Conservation (phyloP, 2,329 filamentous ascomycete genomes). For the Diaporthe sp. region DNA sequence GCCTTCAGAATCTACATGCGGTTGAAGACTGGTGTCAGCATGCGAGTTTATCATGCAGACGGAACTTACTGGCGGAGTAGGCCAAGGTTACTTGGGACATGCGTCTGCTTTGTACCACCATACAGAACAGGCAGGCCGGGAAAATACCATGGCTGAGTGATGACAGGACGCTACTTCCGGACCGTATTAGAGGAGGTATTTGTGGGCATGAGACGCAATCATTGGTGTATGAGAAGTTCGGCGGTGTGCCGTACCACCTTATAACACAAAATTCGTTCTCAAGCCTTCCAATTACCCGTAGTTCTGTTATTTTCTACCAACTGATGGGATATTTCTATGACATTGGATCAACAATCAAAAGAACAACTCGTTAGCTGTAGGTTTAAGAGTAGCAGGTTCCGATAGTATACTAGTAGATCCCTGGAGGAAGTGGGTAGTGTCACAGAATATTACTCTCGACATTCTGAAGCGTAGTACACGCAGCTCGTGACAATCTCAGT, state of each 20-base stretch:
- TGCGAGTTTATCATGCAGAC: not conserved
- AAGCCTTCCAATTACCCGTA: not conserved
- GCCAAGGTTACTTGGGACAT: not conserved
- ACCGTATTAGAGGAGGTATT: no score
- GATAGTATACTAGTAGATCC: no score
- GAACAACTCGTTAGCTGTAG: no score
- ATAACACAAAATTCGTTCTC: not conserved
- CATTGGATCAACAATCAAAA: not conserved
- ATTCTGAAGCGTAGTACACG: no score
- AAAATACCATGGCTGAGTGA: not conserved
- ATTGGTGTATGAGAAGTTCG: not conserved
- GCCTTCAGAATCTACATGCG: not conserved
- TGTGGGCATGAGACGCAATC: not conserved
- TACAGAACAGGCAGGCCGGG: not conserved
- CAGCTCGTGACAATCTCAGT: no score
- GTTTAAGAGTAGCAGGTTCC: no score
- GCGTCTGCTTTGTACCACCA: constrained; percentile 4
- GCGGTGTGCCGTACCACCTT: not conserved
- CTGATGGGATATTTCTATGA: not conserved
- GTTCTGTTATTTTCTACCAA: not conserved
- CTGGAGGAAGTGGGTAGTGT: no score
- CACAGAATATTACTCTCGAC: no score
- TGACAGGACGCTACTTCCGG: not conserved
- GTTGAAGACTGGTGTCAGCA: not conserved
- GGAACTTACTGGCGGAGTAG: not conserved